A percentile compares a stretch with the other conserved stretches of the same genome.
Conservation (phyloP, 2,329 filamentous ascomycete species). For the Mariannaea elegans region DNA sequence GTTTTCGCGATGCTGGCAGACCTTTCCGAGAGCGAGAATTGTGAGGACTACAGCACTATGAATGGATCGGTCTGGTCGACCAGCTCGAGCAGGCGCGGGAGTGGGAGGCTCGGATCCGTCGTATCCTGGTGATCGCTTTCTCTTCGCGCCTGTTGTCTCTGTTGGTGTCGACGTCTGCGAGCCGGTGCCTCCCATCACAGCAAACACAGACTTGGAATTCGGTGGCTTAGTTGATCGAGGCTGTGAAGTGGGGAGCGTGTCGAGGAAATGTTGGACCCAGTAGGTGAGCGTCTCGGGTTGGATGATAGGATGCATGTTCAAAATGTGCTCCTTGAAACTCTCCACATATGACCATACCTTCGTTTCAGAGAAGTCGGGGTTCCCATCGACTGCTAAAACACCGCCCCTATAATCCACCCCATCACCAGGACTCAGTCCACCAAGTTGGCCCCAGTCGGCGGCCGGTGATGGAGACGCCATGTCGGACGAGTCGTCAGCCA, state of each 20-base stretch:
- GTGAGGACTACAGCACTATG: constrained; percentile 84
- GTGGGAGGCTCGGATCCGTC: constrained; percentile 47
- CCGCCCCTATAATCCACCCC: constrained; percentile 50
- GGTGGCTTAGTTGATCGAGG: constrained; percentile 41
- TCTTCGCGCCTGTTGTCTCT: constrained; percentile 54
- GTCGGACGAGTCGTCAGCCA: constrained; percentile 60
- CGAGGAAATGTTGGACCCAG: constrained; percentile 63
- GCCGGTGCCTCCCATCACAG: constrained; percentile 37
- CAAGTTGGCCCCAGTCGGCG: constrained; percentile 68
- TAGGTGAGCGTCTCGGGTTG: constrained; percentile 61
- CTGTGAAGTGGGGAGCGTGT: constrained; percentile 51
- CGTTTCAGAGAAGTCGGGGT: constrained; percentile 61
- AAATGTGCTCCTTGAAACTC: constrained; percentile 68
- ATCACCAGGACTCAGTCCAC: constrained; percentile 57
- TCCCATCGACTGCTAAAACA: constrained; percentile 54
- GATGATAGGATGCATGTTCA: constrained; percentile 73
- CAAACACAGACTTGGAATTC: constrained; percentile 44
- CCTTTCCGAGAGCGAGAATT: constrained; percentile 85
- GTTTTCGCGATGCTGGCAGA: constrained; percentile 68
- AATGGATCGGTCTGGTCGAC: constrained; percentile 71
- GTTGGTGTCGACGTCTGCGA: constrained; percentile 34
- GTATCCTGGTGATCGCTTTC: constrained; percentile 62
- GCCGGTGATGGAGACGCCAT: constrained; percentile 63
- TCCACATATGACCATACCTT: constrained; percentile 63
- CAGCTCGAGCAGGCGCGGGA: constrained; percentile 49